phyloP scores from a whole-genome alignment of 306 rosid species.

The Vigna nakashimae region DNA sequence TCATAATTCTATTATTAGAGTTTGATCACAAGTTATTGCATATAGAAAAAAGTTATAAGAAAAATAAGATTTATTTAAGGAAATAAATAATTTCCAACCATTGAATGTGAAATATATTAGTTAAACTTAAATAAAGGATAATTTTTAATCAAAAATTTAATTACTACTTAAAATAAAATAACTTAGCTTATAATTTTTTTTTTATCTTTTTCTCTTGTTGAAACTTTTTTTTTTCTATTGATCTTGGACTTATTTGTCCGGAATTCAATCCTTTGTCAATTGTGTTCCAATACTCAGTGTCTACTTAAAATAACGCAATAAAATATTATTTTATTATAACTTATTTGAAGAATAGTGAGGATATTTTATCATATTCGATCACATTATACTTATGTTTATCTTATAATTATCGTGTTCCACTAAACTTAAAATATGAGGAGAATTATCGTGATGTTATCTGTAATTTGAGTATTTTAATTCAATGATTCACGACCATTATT shows the following conservation, averaged over 20 bases:
- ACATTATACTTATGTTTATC: too few species aligned
- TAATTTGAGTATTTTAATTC: too few species aligned
- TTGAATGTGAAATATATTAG: background rate
- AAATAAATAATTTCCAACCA: background rate
- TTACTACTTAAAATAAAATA: background rate
- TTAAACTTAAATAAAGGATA: background rate
- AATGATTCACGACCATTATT: too few species aligned
- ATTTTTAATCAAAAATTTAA: background rate
- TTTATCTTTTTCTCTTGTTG: background rate
- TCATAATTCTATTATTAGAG: background rate
- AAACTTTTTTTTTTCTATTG: background rate
- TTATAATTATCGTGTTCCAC: too few species aligned
- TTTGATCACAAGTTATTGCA: background rate
- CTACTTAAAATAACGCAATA: background rate
- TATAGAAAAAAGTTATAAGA: too few species aligned
- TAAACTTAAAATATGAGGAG: too few species aligned
- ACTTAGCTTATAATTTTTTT: background rate
- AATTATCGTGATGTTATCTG: too few species aligned
- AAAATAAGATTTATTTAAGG: background rate
- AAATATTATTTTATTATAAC: too few species aligned
- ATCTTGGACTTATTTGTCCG: background rate
- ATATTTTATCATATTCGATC: too few species aligned
- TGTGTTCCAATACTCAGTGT: background rate
- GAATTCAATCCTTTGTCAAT: background rate
- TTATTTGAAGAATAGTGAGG: too few species aligned